A percentile compares a stretch with the other conserved stretches of the same genome.
phyloP scores from a whole-genome alignment of 2,329 filamentous ascomycete genomes.

The Aspergillus awamori region DNA sequence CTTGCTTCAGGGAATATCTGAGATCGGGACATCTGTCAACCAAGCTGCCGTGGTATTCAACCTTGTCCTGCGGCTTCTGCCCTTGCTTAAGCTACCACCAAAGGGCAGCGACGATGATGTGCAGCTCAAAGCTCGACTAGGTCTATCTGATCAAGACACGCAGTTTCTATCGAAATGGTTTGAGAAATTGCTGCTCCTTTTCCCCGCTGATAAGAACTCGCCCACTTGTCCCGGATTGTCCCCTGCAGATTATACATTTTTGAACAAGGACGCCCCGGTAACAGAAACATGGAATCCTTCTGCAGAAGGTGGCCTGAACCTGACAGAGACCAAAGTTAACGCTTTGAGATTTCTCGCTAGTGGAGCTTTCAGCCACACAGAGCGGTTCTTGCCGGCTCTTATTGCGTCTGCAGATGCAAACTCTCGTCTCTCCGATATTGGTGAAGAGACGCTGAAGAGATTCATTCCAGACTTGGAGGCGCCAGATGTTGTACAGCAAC shows the following conservation, averaged over 20 bases:
- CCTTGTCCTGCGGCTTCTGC: slow-evolving; percentile 74
- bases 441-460: slow-evolving; percentile 85
- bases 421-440: slow-evolving; percentile 77
- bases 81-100: slow-evolving; percentile 67
- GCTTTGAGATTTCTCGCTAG: slow-evolving; percentile 75
- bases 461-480: slow-evolving; percentile 71
- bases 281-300: slow-evolving; percentile 64
- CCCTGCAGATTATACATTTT: slow-evolving; percentile 67
- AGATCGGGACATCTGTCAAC: slow-evolving; percentile 57
- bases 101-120: slow-evolving; percentile 79
- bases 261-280: slow-evolving; percentile 59
- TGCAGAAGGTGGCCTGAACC: slow-evolving; percentile 62
- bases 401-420: slow-evolving; percentile 83
- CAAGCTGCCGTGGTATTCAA: slow-evolving; percentile 75
- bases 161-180: slow-evolving; percentile 74
- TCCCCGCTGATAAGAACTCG: slow-evolving; percentile 49
- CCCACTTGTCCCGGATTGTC: slow-evolving; percentile 63
- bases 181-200: slow-evolving; percentile 73
- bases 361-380: slow-evolving; percentile 79
- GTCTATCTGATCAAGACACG: slow-evolving; percentile 71
- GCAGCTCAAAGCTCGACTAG: slow-evolving; percentile 66
- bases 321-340: slow-evolving; percentile 70
- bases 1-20: slow-evolving; percentile 67
- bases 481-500: slow-evolving; percentile 59
- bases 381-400: slow-evolving; percentile 81